Percentiles rank a stretch among this genome's conserved stretches.
Evolutionary conservation across 2,329 filamentous ascomycete species (phyloP).

Genomic region (Monilinia fructigena): DNA sequence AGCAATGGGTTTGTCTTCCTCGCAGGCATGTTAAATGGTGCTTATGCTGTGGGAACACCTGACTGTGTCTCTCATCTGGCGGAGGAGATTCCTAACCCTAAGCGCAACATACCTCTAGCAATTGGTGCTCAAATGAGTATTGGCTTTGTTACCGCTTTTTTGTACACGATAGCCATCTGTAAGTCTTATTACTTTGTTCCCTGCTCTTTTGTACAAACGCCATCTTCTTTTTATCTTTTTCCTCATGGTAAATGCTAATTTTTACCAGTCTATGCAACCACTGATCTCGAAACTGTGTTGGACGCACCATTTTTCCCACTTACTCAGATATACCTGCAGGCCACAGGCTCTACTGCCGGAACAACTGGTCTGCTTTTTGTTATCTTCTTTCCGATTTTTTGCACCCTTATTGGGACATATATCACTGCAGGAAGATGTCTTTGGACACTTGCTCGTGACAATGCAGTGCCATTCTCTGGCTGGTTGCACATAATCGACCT

Average conservation of each 20-base stretch:
- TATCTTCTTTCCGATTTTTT: constrained; percentile 52
- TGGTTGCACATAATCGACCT: constrained; percentile 50
- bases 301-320: constrained; percentile 57
- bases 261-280: constrained; percentile 53
- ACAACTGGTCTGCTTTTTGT: constrained; percentile 54
- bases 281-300: constrained; percentile 53
- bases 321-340: constrained; percentile 63
- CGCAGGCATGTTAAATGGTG: constrained; percentile 63
- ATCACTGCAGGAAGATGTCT: constrained; percentile 61
- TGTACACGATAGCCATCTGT: constrained; percentile 50
- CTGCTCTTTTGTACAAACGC: neutral
- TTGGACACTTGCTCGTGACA: constrained; percentile 60
- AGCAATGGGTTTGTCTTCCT: constrained; percentile 58
- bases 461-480: constrained; percentile 53
- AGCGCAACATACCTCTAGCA: constrained; percentile 53
- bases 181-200: neutral
- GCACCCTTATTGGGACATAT: constrained; percentile 55
- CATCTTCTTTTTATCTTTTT: neutral
- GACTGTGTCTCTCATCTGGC: constrained; percentile 65
- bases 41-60: constrained; percentile 64
- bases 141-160: constrained; percentile 53
- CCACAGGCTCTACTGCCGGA: constrained; percentile 51
- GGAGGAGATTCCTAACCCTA: constrained; percentile 59
- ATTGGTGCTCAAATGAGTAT: constrained; percentile 52
- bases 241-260: neutral